Evolutionary conservation across 345 rosid genomes (phyloP), one percentile per base, ranked within the genome.

Genomic region (Cardamine occulta): DNA sequence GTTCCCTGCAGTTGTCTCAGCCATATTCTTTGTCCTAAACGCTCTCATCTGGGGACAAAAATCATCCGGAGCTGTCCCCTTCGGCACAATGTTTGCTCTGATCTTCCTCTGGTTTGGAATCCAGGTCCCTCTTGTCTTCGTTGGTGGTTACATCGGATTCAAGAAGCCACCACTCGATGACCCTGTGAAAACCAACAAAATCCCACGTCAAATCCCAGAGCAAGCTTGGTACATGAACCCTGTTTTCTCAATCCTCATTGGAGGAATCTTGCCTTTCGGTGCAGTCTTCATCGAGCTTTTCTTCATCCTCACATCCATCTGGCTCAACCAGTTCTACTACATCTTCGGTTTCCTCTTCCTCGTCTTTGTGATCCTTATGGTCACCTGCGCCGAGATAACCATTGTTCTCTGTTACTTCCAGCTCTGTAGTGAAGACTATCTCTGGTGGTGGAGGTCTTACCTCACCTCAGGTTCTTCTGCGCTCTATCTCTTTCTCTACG

Each of bases 391-490:
- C 0, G 96, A 90, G 72, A 90, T 90, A 39, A 86, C 93, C 53
- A 47, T 90, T 6, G 96, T 90, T 56, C 95, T 87, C 69, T 89
- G 92, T 80, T 89, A 89, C 88, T 89, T 87, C 84, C 92, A 89
- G 83, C 67, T 89, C 34, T 89, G 96, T 84, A 87, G 96, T 40
- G 92, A 89, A 70, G 96, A 89, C 80, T 89, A 89, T 68, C 85
- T 86, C 3, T 89, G 95, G 90, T 89, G 96, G 96, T 89, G 96
- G 96, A 89, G 96, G 74, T 87, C 96, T n/a, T 89, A 89, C 82
- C 88, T 89, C 18, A 89, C 92, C 18, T 86, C 96, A 7, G 96
- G 92, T 74, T 89, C 95, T 18, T 89, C 95, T 7, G 92, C 95
- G 0, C 34, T 89, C 0, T 89, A 89, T 64, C 90, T 89, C 64